These are phyloP conservation scores for Glycine tomentella DNA, from an alignment of 306 rosid genomes.

Conservation along the genomic window DNA sequence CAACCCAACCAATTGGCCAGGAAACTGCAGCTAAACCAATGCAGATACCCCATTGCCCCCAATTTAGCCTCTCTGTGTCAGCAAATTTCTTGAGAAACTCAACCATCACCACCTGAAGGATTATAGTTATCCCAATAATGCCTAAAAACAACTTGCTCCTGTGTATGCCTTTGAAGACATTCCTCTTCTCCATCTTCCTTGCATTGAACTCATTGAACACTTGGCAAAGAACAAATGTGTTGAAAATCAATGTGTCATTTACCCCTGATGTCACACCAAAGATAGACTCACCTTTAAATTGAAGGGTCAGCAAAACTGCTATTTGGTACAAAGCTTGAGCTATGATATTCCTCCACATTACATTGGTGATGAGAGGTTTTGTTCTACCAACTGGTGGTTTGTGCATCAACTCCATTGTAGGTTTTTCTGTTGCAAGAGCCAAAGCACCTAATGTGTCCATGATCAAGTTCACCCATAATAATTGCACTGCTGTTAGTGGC, in stretches of 20 bases:
- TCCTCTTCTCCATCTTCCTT: conserved; percentile 50
- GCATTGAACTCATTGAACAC: conserved; percentile 54
- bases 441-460: conserved; percentile 54
- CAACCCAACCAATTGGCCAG: conserved; percentile 53
- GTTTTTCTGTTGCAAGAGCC: conserved; percentile 53
- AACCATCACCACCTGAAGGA: conserved; percentile 54
- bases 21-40: conserved; percentile 43
- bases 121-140: conserved; percentile 44
- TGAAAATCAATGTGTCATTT: conserved; percentile 53
- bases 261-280: conserved; percentile 47
- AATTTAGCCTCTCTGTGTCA: conserved; percentile 48
- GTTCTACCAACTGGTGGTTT: conserved; percentile 48
- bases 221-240: conserved; percentile 53
- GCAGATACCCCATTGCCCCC: conserved; percentile 48
- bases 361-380: conserved; percentile 46
- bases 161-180: conserved; percentile 48
- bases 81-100: conserved; percentile 56
- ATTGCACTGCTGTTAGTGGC: conserved; percentile 49
- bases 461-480: conserved; percentile 52
- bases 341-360: conserved; percentile 50
- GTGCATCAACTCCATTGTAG: conserved; percentile 47
- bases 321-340: conserved; percentile 52
- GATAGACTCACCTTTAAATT: conserved; percentile 48
- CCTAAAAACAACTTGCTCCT: conserved; percentile 48
- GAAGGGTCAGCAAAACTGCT: conserved; percentile 44